Evolutionary conservation across 306 rosid species (phyloP), one percentile per base, ranked within the genome.

Genomic region (Vachellia collinsii): DNA sequence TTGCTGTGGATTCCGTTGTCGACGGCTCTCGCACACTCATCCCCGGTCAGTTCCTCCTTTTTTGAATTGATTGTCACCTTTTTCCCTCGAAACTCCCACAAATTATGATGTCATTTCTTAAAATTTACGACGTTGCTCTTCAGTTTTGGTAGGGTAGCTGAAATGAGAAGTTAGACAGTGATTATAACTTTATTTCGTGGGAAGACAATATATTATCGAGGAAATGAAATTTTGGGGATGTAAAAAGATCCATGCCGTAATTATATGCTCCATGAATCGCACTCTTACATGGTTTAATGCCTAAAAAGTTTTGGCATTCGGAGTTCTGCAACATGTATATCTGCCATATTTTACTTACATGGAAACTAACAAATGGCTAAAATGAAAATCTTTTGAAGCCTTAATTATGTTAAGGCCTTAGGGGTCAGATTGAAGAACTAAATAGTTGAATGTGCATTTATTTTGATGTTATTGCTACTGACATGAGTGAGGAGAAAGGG

Each of bases 1-100:
- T 92, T 68, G 90, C 92, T 44, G 80, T 88, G 3, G 95, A 88
- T 64, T 90, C 95, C 56, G 81, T 90, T 64, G 67, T 90, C 82
- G 86, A 79, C 25, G 79, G 71, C 75, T 82, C 94, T 75, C 88
- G 88, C 88, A 83, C 78, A 81, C 66, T 88, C 78, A 70, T 79
- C 83, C 79, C 88, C 5, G 97, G 98, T 94, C 70, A 6, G 86
- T 80, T 69, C 68, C 77, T 47, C 67, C 87, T 39, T 39, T 70
- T 25, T 38, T 23, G n/a, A 23, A 70, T 14, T 22, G 22, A 34
- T 34, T 8, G 6, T 42, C 41, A 42, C 12, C 5, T 37, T 58
- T 29, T 29, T 29, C 14, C 61, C 14, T 47, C 39, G n/a, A 23
- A 22, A 44, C 64, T 42, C 54, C 22, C 34, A 42, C 53, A 48